phyloP scores from a whole-genome alignment of 306 rosid species.

The Dryas octopetala region DNA sequence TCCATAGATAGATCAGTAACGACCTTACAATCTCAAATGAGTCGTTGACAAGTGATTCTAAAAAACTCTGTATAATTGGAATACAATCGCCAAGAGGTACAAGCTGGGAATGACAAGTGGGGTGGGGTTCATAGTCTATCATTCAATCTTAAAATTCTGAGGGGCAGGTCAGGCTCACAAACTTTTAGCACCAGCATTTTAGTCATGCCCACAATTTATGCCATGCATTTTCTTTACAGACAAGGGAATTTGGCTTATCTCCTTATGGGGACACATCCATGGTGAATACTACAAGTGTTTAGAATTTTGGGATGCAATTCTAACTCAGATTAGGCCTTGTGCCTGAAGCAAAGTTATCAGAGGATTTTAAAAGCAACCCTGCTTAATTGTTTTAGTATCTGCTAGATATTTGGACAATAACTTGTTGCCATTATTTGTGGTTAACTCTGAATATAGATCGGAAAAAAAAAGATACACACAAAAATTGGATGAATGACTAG shows the following conservation, averaged over 20 bases:
- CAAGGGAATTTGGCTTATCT: neutral
- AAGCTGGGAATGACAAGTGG: neutral
- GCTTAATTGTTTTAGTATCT: too few relatives aligned
- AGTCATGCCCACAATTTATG: neutral
- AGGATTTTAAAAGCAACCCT: neutral
- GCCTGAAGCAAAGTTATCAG: neutral
- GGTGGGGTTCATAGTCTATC: neutral
- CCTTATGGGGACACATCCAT: neutral
- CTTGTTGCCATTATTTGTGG: too few relatives aligned
- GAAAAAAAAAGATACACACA: too few relatives aligned
- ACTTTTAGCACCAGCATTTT: neutral
- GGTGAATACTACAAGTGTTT: too few relatives aligned
- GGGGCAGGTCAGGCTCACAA: neutral
- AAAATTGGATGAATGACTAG: neutral
- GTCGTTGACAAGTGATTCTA: too few relatives aligned
- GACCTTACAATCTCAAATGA: too few relatives aligned
- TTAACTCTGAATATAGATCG: too few relatives aligned
- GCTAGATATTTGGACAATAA: too few relatives aligned
- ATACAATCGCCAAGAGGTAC: neutral
- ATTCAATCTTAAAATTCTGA: neutral
- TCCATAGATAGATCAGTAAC: too few relatives aligned
- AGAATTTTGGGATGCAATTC: neutral
- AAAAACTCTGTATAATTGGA: too few relatives aligned
- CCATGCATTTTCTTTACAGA: neutral
- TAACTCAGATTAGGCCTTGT: neutral